Percentiles rank a stretch among this genome's conserved stretches.
These are phyloP conservation scores for Scenedesmus sp. DNA, from an alignment of 163 green algal species.

Conservation along the genomic window DNA sequence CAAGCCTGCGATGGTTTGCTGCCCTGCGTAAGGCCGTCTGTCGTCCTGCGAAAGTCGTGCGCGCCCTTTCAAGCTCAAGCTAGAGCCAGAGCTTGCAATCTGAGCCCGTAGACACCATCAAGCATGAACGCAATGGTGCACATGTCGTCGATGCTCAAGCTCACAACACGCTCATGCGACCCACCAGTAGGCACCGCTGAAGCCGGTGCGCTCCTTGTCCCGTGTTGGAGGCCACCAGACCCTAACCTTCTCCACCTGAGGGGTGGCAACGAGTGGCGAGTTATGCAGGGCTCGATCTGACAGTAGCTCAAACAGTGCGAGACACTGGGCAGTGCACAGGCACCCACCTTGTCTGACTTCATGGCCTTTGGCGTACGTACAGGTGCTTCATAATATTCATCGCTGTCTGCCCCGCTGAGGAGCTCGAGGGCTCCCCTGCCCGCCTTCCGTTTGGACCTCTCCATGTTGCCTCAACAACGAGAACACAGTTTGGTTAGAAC, in stretches of 20 bases:
- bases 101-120: not conserved
- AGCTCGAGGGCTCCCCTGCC: slow-evolving; percentile 7
- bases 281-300: not conserved
- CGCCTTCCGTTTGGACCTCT: slow-evolving; percentile 14
- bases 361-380: not conserved
- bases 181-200: slow-evolving; percentile 72
- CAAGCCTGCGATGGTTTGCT: not conserved
- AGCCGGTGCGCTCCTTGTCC: slow-evolving; percentile 60
- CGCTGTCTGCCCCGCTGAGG: slow-evolving; percentile 2
- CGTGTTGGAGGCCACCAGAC: slow-evolving; percentile 51
- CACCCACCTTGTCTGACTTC: slow-evolving; percentile 7
- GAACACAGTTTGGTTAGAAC: not conserved
- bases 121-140: not conserved
- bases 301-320: slow-evolving; percentile 18
- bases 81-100: not conserved
- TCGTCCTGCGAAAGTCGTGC: not conserved
- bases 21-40: not conserved
- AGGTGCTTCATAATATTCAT: not conserved
- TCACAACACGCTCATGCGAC: slow-evolving; percentile 37
- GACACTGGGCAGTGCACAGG: not conserved
- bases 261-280: not conserved
- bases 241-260: slow-evolving; percentile 35
- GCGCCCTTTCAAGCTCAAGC: not conserved
- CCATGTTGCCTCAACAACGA: slow-evolving; percentile 8
- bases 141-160: slow-evolving; percentile 7